Base-by-base conservation (phyloP, 768 basidiomycete species). In the Amanita rubescens region DNA sequence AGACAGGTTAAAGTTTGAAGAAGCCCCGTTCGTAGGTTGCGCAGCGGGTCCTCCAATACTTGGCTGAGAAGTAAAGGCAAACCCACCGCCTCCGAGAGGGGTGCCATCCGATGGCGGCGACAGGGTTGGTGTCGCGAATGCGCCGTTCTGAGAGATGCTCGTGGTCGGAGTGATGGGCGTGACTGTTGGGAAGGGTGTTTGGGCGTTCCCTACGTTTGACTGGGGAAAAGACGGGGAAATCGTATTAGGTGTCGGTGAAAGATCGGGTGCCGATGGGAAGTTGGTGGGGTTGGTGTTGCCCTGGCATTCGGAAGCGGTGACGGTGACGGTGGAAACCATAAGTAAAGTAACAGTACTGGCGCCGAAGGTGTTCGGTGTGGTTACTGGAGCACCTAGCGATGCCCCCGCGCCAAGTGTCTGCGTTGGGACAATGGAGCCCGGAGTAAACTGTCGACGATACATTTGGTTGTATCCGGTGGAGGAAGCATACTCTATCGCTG, bases 251-350 rank as follows among this genome's bases (percentile, higher is more conserved):
- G 35, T 12, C 5, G n/a, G n/a, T 17, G 22, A 20, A 20, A 19
- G 12, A 9, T 19, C 19, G 20, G 41, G 19, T 42, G 17, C 4
- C 20, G 38, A 11, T 27, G 53, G 47, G 9, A 39, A 24, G 4
- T 43, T 42, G 7, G 44, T 44, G 14, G 41, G 10, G 15, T n/a
- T 44, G 14, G 41, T 1, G 15, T n/a, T 34, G 14, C 43, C 6
- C 17, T 25, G 22, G 17, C 45, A 54, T 14, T 19, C 30, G 14
- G 22, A 48, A 15, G 30, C 44, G 12, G 53, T 49, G 5, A 54
- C 46, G 15, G 53, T 54, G 46, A 54, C 45, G 27, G 53, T 54
- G 37, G 53, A 47, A 15, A 48, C 47, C 3, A 48, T 2, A 8
- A 34, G 48, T 11, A 54, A 2, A 12, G 53, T 54, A 14, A 45